phyloP scores from a whole-genome alignment of 2,329 filamentous ascomycete genomes.

The Achaetomium macrosporum region DNA sequence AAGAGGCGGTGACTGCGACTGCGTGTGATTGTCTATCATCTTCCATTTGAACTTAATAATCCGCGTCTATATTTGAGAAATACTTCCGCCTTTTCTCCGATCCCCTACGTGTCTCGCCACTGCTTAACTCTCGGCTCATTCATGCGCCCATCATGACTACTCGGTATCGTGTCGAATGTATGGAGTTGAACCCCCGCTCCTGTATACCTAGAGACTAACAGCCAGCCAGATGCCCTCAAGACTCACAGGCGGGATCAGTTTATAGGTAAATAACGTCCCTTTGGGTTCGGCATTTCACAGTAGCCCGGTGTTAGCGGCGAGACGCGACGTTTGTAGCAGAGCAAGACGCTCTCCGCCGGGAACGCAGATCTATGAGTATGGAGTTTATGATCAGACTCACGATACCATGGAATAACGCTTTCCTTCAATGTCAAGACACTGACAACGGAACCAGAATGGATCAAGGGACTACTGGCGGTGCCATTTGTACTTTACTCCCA shows the following conservation, averaged over 20 bases:
- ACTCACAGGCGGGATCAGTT: slow-evolving; percentile 89
- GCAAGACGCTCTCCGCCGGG: too few species aligned
- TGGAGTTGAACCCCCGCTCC: slow-evolving; percentile 30
- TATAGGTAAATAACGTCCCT: slow-evolving; percentile 44
- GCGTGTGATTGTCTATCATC: neutral
- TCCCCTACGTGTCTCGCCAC: neutral
- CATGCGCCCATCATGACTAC: slow-evolving; percentile 52
- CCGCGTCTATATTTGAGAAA: neutral
- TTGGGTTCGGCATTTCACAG: too few species aligned
- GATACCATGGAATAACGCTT: neutral
- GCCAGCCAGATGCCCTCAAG: slow-evolving; percentile 55
- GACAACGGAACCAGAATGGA: slow-evolving; percentile 63
- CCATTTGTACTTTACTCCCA: slow-evolving; percentile 96
- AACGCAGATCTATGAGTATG: too few species aligned
- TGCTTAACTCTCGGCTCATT: neutral
- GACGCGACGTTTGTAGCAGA: too few species aligned
- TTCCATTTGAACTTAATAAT: neutral
- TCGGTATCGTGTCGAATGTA: slow-evolving; percentile 68
- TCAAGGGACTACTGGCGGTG: slow-evolving; percentile 89
- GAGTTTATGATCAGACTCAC: neutral
- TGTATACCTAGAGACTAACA: neutral
- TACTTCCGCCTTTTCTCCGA: neutral
- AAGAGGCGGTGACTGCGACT: slow-evolving; percentile 18
- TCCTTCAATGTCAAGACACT: neutral
- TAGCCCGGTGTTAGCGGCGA: neutral